Conservation (phyloP, 768 basidiomycete species). For the Suillus variegatus region DNA sequence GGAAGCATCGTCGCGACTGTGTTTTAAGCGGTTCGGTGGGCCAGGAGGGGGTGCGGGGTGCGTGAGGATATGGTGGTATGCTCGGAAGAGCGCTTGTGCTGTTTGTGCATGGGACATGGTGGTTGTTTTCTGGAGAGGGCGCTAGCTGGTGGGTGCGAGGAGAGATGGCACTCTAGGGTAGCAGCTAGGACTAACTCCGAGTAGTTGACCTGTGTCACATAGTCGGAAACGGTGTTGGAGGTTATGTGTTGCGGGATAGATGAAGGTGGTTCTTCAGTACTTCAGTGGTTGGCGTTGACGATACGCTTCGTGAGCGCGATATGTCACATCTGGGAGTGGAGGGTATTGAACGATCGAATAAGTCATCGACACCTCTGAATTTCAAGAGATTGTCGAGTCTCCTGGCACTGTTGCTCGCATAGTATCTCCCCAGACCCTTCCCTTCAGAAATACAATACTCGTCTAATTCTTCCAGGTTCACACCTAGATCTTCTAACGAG, state of each 20-base stretch:
- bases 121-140: constrained; percentile 21
- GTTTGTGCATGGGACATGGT: constrained; percentile 45
- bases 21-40: constrained; percentile 59
- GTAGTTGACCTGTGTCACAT: constrained; percentile 72
- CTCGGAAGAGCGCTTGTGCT: constrained; percentile 64
- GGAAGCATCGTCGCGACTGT: constrained; percentile 74
- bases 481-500: constrained; percentile 76
- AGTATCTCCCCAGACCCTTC: constrained; percentile 60
- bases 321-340: constrained; percentile 30
- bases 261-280: constrained; percentile 38
- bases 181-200: constrained; percentile 68
- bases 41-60: constrained; percentile 58
- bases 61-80: constrained; percentile 78
- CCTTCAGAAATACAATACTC: constrained; percentile 71
- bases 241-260: constrained; percentile 45
- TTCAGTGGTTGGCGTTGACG: constrained; percentile 45
- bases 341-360: constrained; percentile 36
- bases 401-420: constrained; percentile 61
- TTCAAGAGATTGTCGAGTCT: constrained; percentile 74
- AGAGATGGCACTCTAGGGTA: constrained; percentile 71
- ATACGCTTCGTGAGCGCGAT: constrained; percentile 26
- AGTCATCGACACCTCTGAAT: constrained; percentile 52
- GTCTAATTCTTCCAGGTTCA: constrained; percentile 64
- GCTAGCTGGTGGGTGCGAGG: constrained; percentile 36
- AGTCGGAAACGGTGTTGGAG: constrained; percentile 58